Conservation (phyloP, 371 early-diverging fungal species). For the Cokeromyces recurvatus region DNA sequence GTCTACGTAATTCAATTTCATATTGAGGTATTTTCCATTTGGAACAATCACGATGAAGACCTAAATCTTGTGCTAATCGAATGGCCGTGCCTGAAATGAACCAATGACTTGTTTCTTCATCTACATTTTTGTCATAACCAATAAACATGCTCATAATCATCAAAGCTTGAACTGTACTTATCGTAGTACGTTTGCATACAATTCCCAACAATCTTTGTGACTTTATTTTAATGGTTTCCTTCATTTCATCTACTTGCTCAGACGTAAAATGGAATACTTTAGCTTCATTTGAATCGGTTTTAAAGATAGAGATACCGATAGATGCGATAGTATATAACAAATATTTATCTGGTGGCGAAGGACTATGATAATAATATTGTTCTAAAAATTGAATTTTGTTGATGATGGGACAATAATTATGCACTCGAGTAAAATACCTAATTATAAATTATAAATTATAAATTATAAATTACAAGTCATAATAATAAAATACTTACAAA, state of each 20-base stretch:
- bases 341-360: conserved; percentile 28
- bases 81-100: conserved; percentile 47
- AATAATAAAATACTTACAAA: conserved; percentile 16
- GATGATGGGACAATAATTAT: conserved; percentile 26
- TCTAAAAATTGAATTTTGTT: conserved; percentile 38
- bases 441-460: too few relatives aligned
- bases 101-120: conserved; percentile 36
- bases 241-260: conserved; percentile 7
- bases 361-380: conserved; percentile 33
- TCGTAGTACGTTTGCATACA: conserved; percentile 27
- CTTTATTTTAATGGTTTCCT: conserved; percentile 12
- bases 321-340: conserved; percentile 27
- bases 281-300: conserved; percentile 3
- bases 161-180: conserved; percentile 36
- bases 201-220: conserved; percentile 18
- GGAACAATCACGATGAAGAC: conserved; percentile 39
- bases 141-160: conserved; percentile 30
- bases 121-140: conserved; percentile 12
- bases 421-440: conserved; percentile 37
- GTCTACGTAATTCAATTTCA: conserved; percentile 38
- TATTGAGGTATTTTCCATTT: conserved; percentile 35
- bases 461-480: too few relatives aligned
- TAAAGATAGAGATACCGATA: conserved; percentile 13
- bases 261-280: conserved; percentile 2
- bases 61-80: conserved; percentile 59